Conservation (phyloP, 2,329 filamentous ascomycete species). For the Acarospora socialis region DNA sequence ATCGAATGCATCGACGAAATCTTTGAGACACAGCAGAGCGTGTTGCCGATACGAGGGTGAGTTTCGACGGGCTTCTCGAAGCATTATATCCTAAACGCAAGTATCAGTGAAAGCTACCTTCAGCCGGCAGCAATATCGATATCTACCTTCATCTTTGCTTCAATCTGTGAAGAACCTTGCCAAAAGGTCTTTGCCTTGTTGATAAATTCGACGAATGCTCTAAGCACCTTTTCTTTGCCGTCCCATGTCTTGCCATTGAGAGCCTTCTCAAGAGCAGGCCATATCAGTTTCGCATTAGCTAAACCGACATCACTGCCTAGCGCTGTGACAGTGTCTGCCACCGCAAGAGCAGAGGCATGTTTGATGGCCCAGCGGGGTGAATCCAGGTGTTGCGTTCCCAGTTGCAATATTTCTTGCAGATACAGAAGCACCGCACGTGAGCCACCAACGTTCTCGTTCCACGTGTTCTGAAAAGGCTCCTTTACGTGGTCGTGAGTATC, state of each 20-base stretch:
- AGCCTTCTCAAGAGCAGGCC: conserved; percentile 71
- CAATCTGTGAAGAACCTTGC: too few relatives aligned
- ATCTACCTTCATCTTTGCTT: conserved; percentile 53
- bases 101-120: conserved; percentile 5
- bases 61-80: conserved; percentile 82
- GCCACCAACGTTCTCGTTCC: conserved; percentile 82
- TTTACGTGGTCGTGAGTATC: conserved; percentile 69
- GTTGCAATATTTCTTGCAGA: conserved; percentile 60
- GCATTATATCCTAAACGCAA: conserved; percentile 42
- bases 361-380: conserved; percentile 82
- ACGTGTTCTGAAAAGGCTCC: conserved; percentile 70
- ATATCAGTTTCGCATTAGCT: conserved; percentile 49
- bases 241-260: conserved; percentile 82
- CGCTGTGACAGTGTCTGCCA: conserved; percentile 57
- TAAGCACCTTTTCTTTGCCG: conserved; percentile 74
- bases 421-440: conserved; percentile 70
- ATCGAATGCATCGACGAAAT: conserved; percentile 51
- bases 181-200: conserved; percentile 45
- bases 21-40: conserved; percentile 57
- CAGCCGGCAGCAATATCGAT: conserved; percentile 4
- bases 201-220: conserved; percentile 65
- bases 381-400: conserved; percentile 55
- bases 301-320: conserved; percentile 44
- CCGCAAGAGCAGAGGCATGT: conserved; percentile 69
- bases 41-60: conserved; percentile 71